These are phyloP conservation scores for Diaporthe aspalathi DNA, from an alignment of 2,329 filamentous ascomycete species.

Conservation along the genomic window DNA sequence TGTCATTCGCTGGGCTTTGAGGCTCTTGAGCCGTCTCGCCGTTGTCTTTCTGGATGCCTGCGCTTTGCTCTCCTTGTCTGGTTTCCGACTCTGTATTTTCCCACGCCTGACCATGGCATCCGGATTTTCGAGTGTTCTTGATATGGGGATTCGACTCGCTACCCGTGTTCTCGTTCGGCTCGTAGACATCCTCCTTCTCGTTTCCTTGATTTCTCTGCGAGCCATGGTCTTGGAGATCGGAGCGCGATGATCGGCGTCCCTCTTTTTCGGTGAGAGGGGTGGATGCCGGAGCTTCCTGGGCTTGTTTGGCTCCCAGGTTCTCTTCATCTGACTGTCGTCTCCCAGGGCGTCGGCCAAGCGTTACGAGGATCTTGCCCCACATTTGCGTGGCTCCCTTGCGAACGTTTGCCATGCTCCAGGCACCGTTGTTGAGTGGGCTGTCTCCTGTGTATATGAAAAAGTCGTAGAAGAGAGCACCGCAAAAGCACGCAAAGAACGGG, in stretches of 20 bases:
- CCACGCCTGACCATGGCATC: neutral
- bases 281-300: neutral
- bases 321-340: neutral
- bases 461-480: constrained; percentile 20
- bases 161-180: too few relatives aligned
- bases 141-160: too few relatives aligned
- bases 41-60: too few relatives aligned
- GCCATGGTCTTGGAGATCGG: neutral
- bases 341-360: neutral
- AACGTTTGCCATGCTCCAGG: neutral
- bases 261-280: neutral
- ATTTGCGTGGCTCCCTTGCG: neutral
- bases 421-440: constrained; percentile 20
- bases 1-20: too few relatives aligned
- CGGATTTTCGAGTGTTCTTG: neutral
- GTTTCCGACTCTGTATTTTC: neutral
- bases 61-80: neutral
- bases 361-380: neutral
- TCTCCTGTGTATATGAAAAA: constrained; percentile 31
- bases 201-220: neutral
- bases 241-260: neutral
- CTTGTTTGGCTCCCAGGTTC: neutral
- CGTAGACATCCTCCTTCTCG: neutral
- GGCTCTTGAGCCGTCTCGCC: too few relatives aligned
- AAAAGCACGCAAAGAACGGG: constrained; percentile 22